A percentile compares a stretch with the other conserved stretches of the same genome.
phyloP scores from a whole-genome alignment of 148 eudicot genomes.

The Rhododendron mucronatum region DNA sequence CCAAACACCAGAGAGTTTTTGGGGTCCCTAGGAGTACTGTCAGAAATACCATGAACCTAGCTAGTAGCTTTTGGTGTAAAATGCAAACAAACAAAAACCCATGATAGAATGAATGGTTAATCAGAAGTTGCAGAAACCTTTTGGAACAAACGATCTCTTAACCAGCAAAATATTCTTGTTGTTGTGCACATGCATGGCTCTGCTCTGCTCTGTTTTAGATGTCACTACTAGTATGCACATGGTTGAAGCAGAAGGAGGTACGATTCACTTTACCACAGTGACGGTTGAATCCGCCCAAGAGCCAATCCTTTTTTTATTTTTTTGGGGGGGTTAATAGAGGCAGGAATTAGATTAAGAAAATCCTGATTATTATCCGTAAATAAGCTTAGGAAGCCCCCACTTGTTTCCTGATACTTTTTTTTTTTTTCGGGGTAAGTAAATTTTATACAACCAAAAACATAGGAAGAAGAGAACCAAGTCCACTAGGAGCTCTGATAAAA shows the following conservation, averaged over 20 bases:
- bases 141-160: neutral
- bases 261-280: neutral
- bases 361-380: neutral
- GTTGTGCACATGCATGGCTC: neutral
- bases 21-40: neutral
- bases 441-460: neutral
- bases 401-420: neutral
- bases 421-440: neutral
- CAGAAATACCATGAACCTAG: neutral
- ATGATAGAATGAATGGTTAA: neutral
- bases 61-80: neutral
- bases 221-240: neutral
- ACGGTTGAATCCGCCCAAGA: neutral
- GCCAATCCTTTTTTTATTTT: neutral
- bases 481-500: no score
- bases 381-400: neutral
- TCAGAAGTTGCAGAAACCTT: neutral
- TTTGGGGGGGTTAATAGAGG: neutral
- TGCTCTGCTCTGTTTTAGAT: neutral
- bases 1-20: neutral
- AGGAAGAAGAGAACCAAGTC: neutral
- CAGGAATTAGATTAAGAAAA: neutral
- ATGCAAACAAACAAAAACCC: neutral
- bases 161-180: neutral
- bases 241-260: neutral